Base-by-base conservation (phyloP, 2,329 filamentous ascomycete genomes). In the Colletotrichum melonis region DNA sequence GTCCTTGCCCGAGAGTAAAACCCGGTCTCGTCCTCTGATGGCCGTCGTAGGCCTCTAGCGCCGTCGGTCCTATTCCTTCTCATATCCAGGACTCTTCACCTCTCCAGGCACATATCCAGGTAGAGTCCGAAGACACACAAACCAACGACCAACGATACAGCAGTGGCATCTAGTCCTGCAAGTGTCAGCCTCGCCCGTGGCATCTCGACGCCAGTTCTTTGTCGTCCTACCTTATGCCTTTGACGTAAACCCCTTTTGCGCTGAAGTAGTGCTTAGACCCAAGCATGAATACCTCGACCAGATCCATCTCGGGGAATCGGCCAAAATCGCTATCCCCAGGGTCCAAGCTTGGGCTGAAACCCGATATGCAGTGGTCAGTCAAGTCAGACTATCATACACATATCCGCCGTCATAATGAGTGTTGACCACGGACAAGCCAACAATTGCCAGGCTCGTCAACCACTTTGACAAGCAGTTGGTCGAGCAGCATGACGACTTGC, bases 321-420 rank as follows among this genome's bases (percentile, higher is more conserved):
- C 67, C 67, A 65, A 62, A 56, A 71, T 70, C 60, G 56, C 62
- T 71, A 55, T 49, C 67, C 63, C 42, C 72, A 67, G 63, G 63
- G 69, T 63, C 63, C 54, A 72, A 72, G 72, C 72, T 68, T 68
- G 72, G 52, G 52, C 68, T 74, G 72, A 72, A 74, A 74, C 72
- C 58, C 52, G 58, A 42, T 71, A 56, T 62, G 28, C 30, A 38
- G 68, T 67, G 72, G 63, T 62, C 58, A 52, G 57, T 62, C 58
- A 58, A 63, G 63, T 68, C 58, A 59, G 32, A 54, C 57, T 32
- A 28, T 63, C 63, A 63, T 58, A 63, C 56, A 56, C 42, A 22
- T n/a, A 28, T 35, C 28, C 57, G 66, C 55, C 55, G 65, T 32
- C 42, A 49, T 8, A 16, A 19, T 19, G 19, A 26, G 16, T 42